Conservation (phyloP, 78 protist genomes). For the Pigoraptor vietnamica region DNA sequence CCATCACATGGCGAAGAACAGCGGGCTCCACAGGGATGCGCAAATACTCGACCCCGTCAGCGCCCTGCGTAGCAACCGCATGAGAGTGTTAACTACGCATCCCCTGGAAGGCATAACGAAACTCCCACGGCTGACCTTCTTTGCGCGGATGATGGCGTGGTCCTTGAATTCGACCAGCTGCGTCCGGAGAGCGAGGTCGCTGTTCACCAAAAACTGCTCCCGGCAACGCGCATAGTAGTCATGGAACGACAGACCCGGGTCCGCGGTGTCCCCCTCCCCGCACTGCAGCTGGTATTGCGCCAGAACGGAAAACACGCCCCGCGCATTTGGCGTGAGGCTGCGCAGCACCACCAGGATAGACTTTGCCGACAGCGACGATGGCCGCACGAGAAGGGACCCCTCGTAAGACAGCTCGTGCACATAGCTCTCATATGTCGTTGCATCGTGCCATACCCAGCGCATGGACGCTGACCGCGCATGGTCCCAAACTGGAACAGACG, state of each 20-base stretch:
- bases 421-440: background rate
- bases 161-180: background rate
- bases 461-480: background rate
- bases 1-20: background rate
- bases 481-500: conserved; percentile 3
- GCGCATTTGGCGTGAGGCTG: background rate
- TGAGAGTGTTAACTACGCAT: no score
- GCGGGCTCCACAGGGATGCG: background rate
- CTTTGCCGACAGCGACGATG: background rate
- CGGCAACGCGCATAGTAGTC: background rate
- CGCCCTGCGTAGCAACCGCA: no score
- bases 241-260: background rate
- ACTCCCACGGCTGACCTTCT: no score
- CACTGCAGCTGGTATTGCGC: background rate
- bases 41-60: background rate
- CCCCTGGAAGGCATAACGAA: no score
- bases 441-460: background rate
- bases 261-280: background rate
- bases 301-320: background rate
- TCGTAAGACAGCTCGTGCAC: background rate
- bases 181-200: background rate
- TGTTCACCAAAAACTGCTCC: background rate
- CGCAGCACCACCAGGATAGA: background rate
- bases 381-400: background rate
- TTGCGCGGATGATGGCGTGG: background rate